phyloP scores from a whole-genome alignment of 257 asterid species.

The Forsythia viridissima region DNA sequence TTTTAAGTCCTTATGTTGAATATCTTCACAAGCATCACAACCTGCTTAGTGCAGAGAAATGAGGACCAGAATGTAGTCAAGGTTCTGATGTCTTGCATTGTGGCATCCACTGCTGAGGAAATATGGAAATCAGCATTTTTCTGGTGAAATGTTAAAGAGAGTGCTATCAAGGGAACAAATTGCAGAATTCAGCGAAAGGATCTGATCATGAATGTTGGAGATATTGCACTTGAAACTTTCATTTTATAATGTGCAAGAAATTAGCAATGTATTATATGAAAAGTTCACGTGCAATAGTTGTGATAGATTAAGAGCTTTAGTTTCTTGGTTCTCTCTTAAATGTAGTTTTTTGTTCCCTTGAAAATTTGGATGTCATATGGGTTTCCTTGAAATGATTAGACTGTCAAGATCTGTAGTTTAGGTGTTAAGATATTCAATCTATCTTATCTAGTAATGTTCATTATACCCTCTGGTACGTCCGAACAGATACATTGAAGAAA shows the following conservation, averaged over 20 bases:
- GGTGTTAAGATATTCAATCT: not conserved
- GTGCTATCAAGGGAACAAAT: no score
- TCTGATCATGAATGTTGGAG: no score
- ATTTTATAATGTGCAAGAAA: not conserved
- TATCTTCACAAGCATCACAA: not conserved
- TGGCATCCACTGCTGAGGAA: not conserved
- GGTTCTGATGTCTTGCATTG: slow-evolving; percentile 4
- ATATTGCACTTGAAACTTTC: not conserved
- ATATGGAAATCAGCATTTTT: not conserved
- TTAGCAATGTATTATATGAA: not conserved
- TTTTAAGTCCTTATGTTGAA: slow-evolving; percentile 1
- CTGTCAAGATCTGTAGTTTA: not conserved
- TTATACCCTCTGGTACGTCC: slow-evolving; percentile 16
- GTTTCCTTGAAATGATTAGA: slow-evolving; percentile 7
- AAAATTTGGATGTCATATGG: not conserved
- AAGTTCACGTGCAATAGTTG: not conserved
- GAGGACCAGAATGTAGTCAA: not conserved
- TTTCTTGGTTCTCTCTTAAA: not conserved
- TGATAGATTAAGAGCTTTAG: not conserved
- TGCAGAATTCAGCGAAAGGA: no score
- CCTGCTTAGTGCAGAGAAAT: not conserved
- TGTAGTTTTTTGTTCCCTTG: not conserved
- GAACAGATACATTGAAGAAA: slow-evolving; percentile 86
- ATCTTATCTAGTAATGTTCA: slow-evolving; percentile 18
- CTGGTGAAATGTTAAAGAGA: no score